These are phyloP conservation scores for Geotrichum bryndzae DNA, from an alignment of 1,139 yeast genomes.

Conservation along the genomic window DNA sequence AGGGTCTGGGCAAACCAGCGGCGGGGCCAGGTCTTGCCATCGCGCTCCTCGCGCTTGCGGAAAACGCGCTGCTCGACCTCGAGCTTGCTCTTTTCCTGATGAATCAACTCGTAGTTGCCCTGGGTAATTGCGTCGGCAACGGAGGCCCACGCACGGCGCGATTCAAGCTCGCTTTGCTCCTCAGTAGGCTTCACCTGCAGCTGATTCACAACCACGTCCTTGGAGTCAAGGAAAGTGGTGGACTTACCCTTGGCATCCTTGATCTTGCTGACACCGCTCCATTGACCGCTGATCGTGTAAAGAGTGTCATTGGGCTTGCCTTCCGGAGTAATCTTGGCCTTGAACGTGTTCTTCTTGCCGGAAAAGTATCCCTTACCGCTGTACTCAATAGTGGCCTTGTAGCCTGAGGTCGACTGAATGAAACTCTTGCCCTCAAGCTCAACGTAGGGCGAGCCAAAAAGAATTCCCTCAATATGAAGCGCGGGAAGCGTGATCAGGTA, in stretches of 20 bases:
- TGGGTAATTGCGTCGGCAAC: slow-evolving; percentile 81
- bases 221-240: slow-evolving; percentile 67
- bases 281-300: slow-evolving; percentile 80
- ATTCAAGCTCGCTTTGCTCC: slow-evolving; percentile 68
- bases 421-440: slow-evolving; percentile 73
- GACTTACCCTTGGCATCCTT: slow-evolving; percentile 34
- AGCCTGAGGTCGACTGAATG: slow-evolving; percentile 79
- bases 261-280: slow-evolving; percentile 71
- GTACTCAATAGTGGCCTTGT: slow-evolving; percentile 66
- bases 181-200: slow-evolving; percentile 72
- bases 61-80: slow-evolving; percentile 80
- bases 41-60: slow-evolving; percentile 62
- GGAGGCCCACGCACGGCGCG: slow-evolving; percentile 76
- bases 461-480: slow-evolving; percentile 88
- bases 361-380: slow-evolving; percentile 91
- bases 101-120: slow-evolving; percentile 69
- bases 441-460: slow-evolving; percentile 84
- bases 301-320: slow-evolving; percentile 55
- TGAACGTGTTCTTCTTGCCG: slow-evolving; percentile 91
- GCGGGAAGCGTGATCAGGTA: slow-evolving; percentile 88
- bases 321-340: slow-evolving; percentile 68
- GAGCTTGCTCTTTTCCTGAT: slow-evolving; percentile 64
- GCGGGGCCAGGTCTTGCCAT: slow-evolving; percentile 60
- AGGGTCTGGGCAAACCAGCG: slow-evolving; percentile 56
- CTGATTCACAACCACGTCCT: slow-evolving; percentile 44